phyloP scores from a whole-genome alignment of 1,284 basidiomycete genomes.

The Sutorius eximius region DNA sequence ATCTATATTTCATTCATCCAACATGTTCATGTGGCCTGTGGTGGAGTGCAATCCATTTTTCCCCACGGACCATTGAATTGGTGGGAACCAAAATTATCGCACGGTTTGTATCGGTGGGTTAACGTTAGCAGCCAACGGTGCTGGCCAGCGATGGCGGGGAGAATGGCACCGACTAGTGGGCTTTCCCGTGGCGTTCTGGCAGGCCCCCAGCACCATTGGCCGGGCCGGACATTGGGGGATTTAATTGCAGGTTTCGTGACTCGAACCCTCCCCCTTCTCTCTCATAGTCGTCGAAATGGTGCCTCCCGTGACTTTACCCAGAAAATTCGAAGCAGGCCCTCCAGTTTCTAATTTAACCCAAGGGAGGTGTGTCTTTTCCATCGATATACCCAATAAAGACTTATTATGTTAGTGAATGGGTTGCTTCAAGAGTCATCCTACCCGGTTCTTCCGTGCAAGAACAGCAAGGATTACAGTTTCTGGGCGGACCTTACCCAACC shows the following conservation, averaged over 20 bases:
- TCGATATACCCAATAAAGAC: not conserved
- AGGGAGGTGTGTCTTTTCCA: not conserved
- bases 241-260: not conserved
- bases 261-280: not conserved
- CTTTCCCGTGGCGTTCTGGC: conserved; percentile 1
- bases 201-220: conserved; percentile 9
- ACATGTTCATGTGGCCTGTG: not conserved
- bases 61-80: conserved; percentile 12
- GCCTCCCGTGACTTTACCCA: accelerated
- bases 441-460: not conserved
- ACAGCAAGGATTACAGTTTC: not conserved
- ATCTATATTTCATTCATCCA: not conserved
- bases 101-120: not conserved
- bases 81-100: not conserved
- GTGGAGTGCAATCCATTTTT: not conserved
- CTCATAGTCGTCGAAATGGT: conserved; percentile 1
- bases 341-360: not conserved
- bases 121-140: conserved; percentile 6
- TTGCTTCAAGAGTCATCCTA: not conserved
- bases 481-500: too few species aligned
- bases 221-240: not conserved
- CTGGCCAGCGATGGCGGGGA: conserved; percentile 2
- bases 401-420: not conserved
- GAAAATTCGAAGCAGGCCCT: not conserved
- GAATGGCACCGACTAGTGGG: not conserved